phyloP scores from a whole-genome alignment of 305 asterid genomes.

The Fraxinus platypoda region DNA sequence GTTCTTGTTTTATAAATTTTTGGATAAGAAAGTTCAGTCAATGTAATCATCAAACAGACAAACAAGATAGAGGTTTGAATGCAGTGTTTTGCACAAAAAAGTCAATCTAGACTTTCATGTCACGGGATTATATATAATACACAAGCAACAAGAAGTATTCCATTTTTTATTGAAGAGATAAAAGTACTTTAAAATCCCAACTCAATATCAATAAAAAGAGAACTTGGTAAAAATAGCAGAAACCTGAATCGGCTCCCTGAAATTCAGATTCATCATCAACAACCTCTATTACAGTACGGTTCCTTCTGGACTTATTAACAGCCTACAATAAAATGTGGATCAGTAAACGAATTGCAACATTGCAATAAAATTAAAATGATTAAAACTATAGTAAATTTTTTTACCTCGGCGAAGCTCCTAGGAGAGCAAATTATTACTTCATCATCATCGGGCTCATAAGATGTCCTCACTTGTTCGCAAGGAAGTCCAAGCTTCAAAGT shows the following conservation, averaged over 20 bases:
- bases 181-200: not conserved
- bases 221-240: not conserved
- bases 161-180: not conserved
- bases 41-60: not conserved
- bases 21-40: not conserved
- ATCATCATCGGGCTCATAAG: slow-evolving; percentile 9
- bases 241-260: slow-evolving; percentile 4
- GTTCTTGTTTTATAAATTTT: not conserved
- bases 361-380: not conserved
- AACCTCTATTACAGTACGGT: slow-evolving; percentile 1
- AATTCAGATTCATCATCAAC: slow-evolving; percentile 11
- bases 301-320: slow-evolving; percentile 11
- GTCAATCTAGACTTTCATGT: not conserved
- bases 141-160: not conserved
- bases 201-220: not conserved
- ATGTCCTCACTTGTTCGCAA: not conserved
- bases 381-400: not conserved
- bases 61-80: not conserved
- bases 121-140: not conserved
- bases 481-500: slow-evolving; percentile 6
- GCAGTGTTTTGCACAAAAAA: not conserved
- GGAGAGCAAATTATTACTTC: slow-evolving; percentile 17
- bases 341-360: not conserved
- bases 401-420: slow-evolving; percentile 14
- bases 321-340: not conserved